A percentile compares a stretch with the other conserved stretches of the same genome.
Conservation (phyloP, 257 asterid species). For the Solanum pinnatisectum region DNA sequence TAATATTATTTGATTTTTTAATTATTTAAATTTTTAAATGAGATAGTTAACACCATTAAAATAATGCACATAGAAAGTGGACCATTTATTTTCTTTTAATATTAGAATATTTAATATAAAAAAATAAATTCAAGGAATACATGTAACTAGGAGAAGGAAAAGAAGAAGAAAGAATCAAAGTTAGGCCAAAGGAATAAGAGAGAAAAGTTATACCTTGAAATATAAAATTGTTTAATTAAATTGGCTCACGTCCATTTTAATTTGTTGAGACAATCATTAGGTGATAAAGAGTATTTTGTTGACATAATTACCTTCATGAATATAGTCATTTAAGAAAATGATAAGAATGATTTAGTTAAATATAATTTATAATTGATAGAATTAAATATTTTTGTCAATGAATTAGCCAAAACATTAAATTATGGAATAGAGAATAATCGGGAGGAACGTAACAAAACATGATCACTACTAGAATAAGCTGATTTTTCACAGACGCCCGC, state of each 20-base stretch:
- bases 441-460: too few relatives aligned
- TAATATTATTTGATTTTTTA: background rate
- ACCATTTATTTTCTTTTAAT: background rate
- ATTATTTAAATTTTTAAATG: background rate
- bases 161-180: background rate
- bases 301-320: background rate
- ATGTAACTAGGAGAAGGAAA: background rate
- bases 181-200: background rate
- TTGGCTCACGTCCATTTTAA: background rate
- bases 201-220: background rate
- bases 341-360: background rate
- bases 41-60: too few relatives aligned
- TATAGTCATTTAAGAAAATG: background rate
- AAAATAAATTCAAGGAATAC: background rate
- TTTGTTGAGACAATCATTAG: background rate
- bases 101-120: background rate
- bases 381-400: background rate
- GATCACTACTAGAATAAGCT: background rate
- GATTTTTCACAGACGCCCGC: background rate
- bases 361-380: background rate
- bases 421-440: too few relatives aligned
- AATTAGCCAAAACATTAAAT: background rate
- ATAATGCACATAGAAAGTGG: background rate
- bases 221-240: background rate
- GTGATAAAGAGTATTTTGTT: background rate